These are phyloP conservation scores for Globisporangium takayamanum DNA, from an alignment of 352 stramenopile genomes.

Conservation along the genomic window DNA sequence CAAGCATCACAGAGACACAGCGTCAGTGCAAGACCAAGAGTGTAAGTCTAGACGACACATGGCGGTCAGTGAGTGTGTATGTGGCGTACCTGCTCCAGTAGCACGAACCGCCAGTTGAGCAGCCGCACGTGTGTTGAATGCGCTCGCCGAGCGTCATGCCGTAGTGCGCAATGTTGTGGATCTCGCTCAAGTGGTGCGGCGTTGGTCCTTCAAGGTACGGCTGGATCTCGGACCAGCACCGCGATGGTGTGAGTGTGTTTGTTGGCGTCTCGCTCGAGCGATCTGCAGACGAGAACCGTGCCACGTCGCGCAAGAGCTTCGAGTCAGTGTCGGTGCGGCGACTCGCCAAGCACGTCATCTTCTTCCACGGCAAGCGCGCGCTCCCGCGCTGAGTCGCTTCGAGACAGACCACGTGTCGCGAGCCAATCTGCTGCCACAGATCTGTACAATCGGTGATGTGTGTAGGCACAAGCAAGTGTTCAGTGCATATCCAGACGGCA, in stretches of 20 bases:
- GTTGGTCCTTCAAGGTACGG: conserved; percentile 20
- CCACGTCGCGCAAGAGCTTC: conserved; percentile 32
- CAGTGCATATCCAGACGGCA: not conserved
- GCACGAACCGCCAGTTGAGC: conserved; percentile 63
- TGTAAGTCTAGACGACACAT: not conserved
- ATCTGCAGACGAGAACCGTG: conserved; percentile 49
- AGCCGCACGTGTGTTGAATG: conserved; percentile 64
- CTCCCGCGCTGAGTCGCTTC: conserved; percentile 9
- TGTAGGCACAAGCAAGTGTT: conserved; percentile 7
- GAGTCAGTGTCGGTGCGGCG: conserved; percentile 25
- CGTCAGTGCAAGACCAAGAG: not conserved
- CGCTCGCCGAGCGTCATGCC: conserved; percentile 50
- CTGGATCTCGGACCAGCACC: conserved; percentile 55
- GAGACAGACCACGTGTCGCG: conserved; percentile 21
- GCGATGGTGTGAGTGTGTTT: conserved; percentile 64
- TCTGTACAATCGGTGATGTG: conserved; percentile 20
- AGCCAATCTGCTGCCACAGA: conserved; percentile 31
- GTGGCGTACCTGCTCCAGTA: conserved; percentile 71
- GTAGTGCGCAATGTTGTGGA: conserved; percentile 30
- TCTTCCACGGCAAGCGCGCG: conserved; percentile 33
- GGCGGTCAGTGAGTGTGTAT: no score
- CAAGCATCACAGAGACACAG: not conserved
- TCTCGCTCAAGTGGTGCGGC: conserved; percentile 24
- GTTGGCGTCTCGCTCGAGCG: conserved; percentile 40
- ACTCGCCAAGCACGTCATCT: conserved; percentile 38